Base-by-base conservation (phyloP, 1,284 basidiomycete genomes). In the Coniophora puteana region DNA sequence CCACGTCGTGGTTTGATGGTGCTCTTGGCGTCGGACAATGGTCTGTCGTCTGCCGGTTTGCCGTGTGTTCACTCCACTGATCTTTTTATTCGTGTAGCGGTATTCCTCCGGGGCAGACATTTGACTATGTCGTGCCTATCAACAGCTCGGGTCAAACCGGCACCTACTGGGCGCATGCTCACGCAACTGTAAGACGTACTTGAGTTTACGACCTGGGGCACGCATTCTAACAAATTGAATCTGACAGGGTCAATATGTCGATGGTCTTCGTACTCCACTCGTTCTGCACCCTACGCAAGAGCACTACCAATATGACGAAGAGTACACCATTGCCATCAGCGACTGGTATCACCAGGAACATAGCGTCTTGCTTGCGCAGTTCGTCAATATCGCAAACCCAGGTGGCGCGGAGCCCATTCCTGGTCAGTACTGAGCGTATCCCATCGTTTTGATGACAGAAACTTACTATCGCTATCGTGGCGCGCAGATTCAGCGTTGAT, bases 261-360 rank as follows among this genome's bases (percentile, higher is more conserved):
- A 94, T 51, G 91, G 91, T 12, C 72, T 94, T 5, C 83, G 90
- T 6, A 72, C 85, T 0, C 86, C 93, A 1, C 61, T 93, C 17
- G 61, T 93, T 37, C 78, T 97, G 39, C 85, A 89, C 53, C 83
- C 71, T 8, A 58, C 63, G 22, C 71, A 61, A 50, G 83, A 88
- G 56, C 68, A 65, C 1, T 76, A 83, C 59, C 53, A 69, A 1
- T 98, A 97, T 65, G 94, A 98, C 63, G 91, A 88, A 31, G 95
- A 98, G 53, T 94, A 81, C 66, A 94, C 89, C 11, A 70, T 98
- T 48, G 64, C 93, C 36, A 68, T 96, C 2, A 76, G 78, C 8
- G 90, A 93, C 59, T 93, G 90, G 90, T 93, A 88, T 57, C 89
- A 94, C 58, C 58, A 80, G 5, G 71, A 92, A 61, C 88, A 93